Conservation (phyloP, 495 filamentous ascomycete genomes). For the Aspergillus bridgeri region DNA sequence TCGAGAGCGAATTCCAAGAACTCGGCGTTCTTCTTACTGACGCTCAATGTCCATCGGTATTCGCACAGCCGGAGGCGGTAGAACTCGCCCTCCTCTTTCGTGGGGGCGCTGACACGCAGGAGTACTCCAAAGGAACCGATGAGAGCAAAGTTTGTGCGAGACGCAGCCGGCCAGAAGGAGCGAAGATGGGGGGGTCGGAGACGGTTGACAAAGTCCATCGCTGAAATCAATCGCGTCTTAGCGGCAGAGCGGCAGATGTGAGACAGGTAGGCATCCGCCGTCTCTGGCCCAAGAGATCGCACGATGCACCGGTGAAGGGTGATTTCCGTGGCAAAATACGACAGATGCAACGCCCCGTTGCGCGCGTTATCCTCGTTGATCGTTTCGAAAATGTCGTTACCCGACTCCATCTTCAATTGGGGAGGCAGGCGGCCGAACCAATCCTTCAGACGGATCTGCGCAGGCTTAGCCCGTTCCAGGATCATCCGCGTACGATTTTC, state of each 20-base stretch:
- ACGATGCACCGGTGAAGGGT: slow-evolving; percentile 60
- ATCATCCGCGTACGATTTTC: slow-evolving; percentile 52
- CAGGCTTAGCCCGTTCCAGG: slow-evolving; percentile 58
- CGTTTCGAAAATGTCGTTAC: slow-evolving; percentile 38
- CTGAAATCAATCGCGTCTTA: slow-evolving; percentile 54
- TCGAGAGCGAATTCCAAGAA: slow-evolving; percentile 56
- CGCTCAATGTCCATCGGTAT: slow-evolving; percentile 90
- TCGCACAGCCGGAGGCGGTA: slow-evolving; percentile 81
- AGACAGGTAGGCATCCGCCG: slow-evolving; percentile 58
- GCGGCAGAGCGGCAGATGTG: slow-evolving; percentile 92
- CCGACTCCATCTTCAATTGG: slow-evolving; percentile 53
- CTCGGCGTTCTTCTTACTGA: slow-evolving; percentile 75
- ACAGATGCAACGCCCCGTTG: slow-evolving; percentile 56
- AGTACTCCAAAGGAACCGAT: slow-evolving; percentile 59
- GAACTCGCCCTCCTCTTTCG: slow-evolving; percentile 91
- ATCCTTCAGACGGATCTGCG: slow-evolving; percentile 56
- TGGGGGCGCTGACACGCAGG: slow-evolving; percentile 82
- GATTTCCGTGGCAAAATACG: slow-evolving; percentile 61
- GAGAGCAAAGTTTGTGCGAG: slow-evolving; percentile 52
- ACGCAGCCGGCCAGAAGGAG: slow-evolving; percentile 54
- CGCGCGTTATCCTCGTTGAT: slow-evolving; percentile 39
- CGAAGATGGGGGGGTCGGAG: slow-evolving; percentile 51
- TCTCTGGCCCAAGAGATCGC: slow-evolving; percentile 43
- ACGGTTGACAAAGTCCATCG: slow-evolving; percentile 58
- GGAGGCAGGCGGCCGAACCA: slow-evolving; percentile 55